Evolutionary conservation across 1,284 basidiomycete genomes (phyloP).

Genomic region (Vanrija sp.): DNA sequence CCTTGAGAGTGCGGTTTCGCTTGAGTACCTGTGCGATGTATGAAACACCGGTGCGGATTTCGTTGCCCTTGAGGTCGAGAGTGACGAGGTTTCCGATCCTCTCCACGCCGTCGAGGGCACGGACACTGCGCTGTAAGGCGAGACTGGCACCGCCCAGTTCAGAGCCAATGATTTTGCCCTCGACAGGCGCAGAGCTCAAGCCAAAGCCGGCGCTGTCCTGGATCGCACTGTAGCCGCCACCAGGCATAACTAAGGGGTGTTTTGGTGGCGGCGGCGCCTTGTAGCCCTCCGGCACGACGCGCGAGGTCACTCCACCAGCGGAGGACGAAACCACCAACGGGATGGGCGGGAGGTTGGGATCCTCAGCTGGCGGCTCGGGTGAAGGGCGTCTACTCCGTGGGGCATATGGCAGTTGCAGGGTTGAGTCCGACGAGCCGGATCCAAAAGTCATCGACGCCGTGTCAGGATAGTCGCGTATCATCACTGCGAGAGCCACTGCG

Average conservation of each 20-base stretch:
- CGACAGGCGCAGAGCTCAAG: conserved; percentile 18
- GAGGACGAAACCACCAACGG: conserved; percentile 66
- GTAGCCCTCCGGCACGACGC: conserved; percentile 54
- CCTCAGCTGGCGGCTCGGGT: conserved; percentile 44
- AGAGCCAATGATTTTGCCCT: conserved; percentile 26
- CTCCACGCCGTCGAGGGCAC: conserved; percentile 77
- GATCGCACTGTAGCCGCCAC: conserved; percentile 30
- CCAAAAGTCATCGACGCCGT: conserved; percentile 44
- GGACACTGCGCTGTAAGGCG: conserved; percentile 60
- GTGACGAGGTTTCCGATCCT: conserved; percentile 79
- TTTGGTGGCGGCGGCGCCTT: conserved; percentile 34
- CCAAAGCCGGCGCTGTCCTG: conserved; percentile 22
- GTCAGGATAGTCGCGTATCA: conserved; percentile 92
- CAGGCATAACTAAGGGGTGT: conserved; percentile 33
- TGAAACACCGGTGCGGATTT: conserved; percentile 77
- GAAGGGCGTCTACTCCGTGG: conserved; percentile 27
- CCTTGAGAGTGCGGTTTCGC: conserved; percentile 88
- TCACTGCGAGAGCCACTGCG: conserved; percentile 84
- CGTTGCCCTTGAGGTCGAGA: conserved; percentile 86
- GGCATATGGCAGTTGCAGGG: conserved; percentile 11
- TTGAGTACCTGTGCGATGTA: conserved; percentile 94
- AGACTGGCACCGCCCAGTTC: conserved; percentile 37
- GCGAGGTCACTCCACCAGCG: conserved; percentile 70
- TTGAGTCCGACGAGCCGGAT: background rate
- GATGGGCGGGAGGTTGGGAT: conserved; percentile 30